Conservation (phyloP, 345 rosid species). For the Limnanthes douglasii region DNA sequence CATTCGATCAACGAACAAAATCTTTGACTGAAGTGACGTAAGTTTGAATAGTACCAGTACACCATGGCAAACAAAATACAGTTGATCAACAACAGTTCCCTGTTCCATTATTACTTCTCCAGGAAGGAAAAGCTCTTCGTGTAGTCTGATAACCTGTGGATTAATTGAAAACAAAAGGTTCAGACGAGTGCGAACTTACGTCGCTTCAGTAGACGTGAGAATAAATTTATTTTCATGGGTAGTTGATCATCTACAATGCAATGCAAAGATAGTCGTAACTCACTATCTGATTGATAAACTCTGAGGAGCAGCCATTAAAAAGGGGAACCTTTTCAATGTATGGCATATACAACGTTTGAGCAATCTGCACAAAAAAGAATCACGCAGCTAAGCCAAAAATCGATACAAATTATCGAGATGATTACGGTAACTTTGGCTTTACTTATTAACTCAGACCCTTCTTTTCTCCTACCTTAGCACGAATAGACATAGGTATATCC, state of each 20-base stretch:
- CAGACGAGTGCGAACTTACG: too few species aligned
- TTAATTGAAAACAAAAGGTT: background rate
- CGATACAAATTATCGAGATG: too few species aligned
- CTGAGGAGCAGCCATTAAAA: conserved; percentile 59
- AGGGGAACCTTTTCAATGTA: conserved; percentile 47
- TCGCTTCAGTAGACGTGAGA: too few species aligned
- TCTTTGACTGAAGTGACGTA: too few species aligned
- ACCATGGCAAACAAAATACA: conserved; percentile 68
- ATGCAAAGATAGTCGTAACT: too few species aligned
- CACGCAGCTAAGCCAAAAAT: background rate
- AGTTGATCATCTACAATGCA: too few species aligned
- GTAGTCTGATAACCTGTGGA: conserved; percentile 48
- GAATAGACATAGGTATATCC: conserved; percentile 68
- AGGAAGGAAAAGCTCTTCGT: conserved; percentile 67
- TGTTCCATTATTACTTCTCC: conserved; percentile 73
- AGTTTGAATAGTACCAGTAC: too few species aligned
- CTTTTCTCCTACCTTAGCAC: conserved; percentile 53
- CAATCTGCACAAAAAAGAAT: conserved; percentile 30
- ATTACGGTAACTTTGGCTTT: too few species aligned
- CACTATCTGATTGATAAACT: conserved; percentile 75
- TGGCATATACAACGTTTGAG: conserved; percentile 62
- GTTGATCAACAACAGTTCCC: conserved; percentile 56
- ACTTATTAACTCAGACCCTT: too few species aligned
- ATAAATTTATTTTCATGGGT: too few species aligned
- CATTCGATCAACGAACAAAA: background rate